Evolutionary conservation across 768 basidiomycete species (phyloP).

Genomic region (Mycena venus): DNA sequence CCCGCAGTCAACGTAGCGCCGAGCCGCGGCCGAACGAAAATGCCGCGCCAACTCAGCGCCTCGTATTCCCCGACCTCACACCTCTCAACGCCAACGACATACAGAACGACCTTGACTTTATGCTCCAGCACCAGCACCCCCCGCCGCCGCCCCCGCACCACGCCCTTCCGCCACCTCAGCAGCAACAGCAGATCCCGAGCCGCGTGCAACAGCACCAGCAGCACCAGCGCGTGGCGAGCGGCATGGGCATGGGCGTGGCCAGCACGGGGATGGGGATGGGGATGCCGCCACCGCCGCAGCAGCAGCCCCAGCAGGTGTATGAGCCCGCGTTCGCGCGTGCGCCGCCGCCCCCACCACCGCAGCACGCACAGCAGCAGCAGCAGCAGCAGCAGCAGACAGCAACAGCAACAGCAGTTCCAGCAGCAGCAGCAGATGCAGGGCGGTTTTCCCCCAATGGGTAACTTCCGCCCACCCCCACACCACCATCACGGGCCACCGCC

Average conservation of each 20-base stretch:
- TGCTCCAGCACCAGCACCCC: constrained; percentile 60
- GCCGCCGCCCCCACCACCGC: background rate
- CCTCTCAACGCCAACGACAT: constrained; percentile 64
- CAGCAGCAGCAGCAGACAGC: constrained; percentile 18
- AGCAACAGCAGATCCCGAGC: constrained; percentile 27
- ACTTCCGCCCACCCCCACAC: constrained; percentile 26
- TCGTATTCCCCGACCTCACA: constrained; percentile 61
- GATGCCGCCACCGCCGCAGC: constrained; percentile 21
- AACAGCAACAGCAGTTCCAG: constrained; percentile 6
- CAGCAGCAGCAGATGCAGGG: constrained; percentile 24
- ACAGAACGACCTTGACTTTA: constrained; percentile 65
- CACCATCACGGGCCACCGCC: constrained; percentile 37
- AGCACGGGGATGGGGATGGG: no score
- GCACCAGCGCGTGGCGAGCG: background rate
- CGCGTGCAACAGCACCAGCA: constrained; percentile 7
- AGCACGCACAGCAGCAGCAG: background rate
- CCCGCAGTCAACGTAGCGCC: constrained; percentile 33
- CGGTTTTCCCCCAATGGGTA: constrained; percentile 18
- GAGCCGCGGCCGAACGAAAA: constrained; percentile 44
- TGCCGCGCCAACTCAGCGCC: constrained; percentile 41
- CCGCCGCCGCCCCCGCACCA: constrained; percentile 34
- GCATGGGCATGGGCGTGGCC: no score
- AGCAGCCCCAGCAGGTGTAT: constrained; percentile 24
- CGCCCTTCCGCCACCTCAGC: constrained; percentile 31
- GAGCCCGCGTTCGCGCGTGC: constrained; percentile 18